These are phyloP conservation scores for Vitrella brassicaformis DNA, from an alignment of 73 alveolate genomes.

Conservation along the genomic window DNA sequence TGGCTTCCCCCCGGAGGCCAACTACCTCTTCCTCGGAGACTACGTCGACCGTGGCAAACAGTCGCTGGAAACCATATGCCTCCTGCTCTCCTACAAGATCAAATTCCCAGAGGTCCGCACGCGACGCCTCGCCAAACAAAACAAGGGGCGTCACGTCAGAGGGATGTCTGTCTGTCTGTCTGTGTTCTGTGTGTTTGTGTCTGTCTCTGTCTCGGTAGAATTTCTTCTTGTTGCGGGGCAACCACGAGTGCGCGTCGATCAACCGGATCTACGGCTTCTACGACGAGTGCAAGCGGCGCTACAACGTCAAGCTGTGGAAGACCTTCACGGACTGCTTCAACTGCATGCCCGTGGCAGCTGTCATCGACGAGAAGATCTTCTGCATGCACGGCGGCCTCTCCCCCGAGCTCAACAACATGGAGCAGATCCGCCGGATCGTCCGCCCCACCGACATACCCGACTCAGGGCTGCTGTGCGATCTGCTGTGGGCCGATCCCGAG, in stretches of 20 bases:
- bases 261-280: slow-evolving; percentile 92
- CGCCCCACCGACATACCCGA: slow-evolving; percentile 99
- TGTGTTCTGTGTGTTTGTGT: too few relatives aligned
- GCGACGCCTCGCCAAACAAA: too few relatives aligned
- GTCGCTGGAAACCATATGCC: slow-evolving; percentile 57
- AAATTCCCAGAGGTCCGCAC: slow-evolving; percentile 54
- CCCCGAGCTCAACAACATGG: slow-evolving; percentile 62
- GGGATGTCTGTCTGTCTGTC: too few relatives aligned
- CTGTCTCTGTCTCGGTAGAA: too few relatives aligned
- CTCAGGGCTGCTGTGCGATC: slow-evolving; percentile 61
- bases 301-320: slow-evolving; percentile 94
- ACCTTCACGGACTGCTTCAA: slow-evolving; percentile 94
- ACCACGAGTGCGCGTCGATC: slow-evolving; percentile 97
- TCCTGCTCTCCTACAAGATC: slow-evolving; percentile 54
- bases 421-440: slow-evolving; percentile 77
- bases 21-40: slow-evolving; percentile 72
- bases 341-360: slow-evolving; percentile 81
- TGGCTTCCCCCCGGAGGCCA: slow-evolving; percentile 55
- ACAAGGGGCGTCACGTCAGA: too few relatives aligned
- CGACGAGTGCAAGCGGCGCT: slow-evolving; percentile 90
- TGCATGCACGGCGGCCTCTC: slow-evolving; percentile 88
- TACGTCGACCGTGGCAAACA: slow-evolving; percentile 73
- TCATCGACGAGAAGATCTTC: slow-evolving; percentile 49
- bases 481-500: slow-evolving; percentile 63
- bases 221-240: slow-evolving; percentile 89